A percentile compares a stretch with the other conserved stretches of the same genome.
Conservation (phyloP, 2,329 filamentous ascomycete species). For the Fusarium begoniae region DNA sequence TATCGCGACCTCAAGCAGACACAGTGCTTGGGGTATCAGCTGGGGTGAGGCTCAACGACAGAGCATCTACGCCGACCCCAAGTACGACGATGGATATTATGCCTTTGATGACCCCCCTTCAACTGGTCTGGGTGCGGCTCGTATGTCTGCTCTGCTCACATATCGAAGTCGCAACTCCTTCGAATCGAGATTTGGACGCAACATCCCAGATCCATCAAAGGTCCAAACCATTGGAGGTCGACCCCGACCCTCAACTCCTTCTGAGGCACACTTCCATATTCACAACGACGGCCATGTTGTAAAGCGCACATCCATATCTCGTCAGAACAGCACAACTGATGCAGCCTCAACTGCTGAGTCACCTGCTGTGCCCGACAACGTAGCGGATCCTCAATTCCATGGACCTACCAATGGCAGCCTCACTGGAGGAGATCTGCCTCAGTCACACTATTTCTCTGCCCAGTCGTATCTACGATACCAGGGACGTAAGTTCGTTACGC, state of each 20-base stretch:
- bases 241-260: constrained; percentile 67
- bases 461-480: constrained; percentile 98
- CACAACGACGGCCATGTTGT: constrained; percentile 84
- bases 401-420: constrained; percentile 65
- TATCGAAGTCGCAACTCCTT: constrained; percentile 98
- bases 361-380: constrained; percentile 38
- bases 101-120: constrained; percentile 84
- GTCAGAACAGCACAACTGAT: constrained; percentile 52
- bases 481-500: constrained; percentile 93
- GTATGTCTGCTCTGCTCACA: constrained; percentile 95
- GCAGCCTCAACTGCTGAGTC: constrained; percentile 44
- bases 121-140: constrained; percentile 88
- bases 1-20: constrained; percentile 84
- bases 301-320: constrained; percentile 62
- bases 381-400: constrained; percentile 72
- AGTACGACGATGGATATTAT: constrained; percentile 98
- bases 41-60: constrained; percentile 91
- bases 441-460: constrained; percentile 93
- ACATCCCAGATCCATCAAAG: constrained; percentile 85
- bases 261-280: constrained; percentile 79
- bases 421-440: constrained; percentile 62
- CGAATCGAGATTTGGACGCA: constrained; percentile 92
- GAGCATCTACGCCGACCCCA: constrained; percentile 97
- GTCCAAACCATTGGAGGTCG: constrained; percentile 82
- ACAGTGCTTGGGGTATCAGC: constrained; percentile 90